Evolutionary conservation across 495 filamentous ascomycete genomes (phyloP).

Genomic region (Podospora pseudocomata): DNA sequence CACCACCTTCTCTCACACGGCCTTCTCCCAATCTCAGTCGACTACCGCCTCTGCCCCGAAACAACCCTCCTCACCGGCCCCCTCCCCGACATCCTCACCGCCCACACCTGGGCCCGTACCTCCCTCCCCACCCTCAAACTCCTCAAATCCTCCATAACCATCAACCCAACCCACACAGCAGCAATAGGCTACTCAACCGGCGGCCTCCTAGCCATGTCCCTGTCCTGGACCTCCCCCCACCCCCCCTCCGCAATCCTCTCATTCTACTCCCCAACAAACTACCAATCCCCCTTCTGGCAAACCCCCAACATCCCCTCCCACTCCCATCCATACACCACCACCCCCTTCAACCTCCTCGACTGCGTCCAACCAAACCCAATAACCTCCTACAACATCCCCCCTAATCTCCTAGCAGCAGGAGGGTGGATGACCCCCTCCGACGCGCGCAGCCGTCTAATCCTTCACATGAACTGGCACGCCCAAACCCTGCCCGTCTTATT

Average conservation of each 20-base stretch:
- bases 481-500: neutral
- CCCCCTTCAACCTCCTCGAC: neutral
- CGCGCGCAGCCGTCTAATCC: neutral
- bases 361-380: neutral
- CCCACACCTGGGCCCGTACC: neutral
- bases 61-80: neutral
- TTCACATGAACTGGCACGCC: neutral
- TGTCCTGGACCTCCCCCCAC: neutral
- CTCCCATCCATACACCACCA: too few relatives aligned
- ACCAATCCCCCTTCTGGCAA: too few relatives aligned
- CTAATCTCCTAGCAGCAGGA: neutral
- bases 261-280: too few relatives aligned
- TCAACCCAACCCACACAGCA: neutral
- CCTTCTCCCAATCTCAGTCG: neutral
- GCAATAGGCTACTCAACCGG: neutral
- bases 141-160: neutral
- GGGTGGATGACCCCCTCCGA: neutral
- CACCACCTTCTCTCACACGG: neutral
- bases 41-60: neutral
- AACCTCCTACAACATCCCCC: neutral
- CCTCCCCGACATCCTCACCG: neutral
- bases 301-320: too few relatives aligned
- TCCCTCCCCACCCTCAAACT: neutral
- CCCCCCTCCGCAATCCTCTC: too few relatives aligned
- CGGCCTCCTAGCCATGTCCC: neutral